Base-by-base conservation (phyloP, 257 asterid genomes). In the Salvia miltiorrhiza region DNA sequence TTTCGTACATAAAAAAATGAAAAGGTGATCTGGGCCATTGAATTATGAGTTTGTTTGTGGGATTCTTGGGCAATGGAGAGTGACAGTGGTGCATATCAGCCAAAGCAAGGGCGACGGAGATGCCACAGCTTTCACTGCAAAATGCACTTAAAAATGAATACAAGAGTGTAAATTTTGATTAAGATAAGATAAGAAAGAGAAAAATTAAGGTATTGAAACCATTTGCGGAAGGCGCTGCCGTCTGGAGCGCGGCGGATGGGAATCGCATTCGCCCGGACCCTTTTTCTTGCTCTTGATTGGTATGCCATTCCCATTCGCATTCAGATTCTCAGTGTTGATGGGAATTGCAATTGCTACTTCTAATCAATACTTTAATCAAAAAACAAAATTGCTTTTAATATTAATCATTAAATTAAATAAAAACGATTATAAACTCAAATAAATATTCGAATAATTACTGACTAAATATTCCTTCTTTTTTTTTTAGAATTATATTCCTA, bases 71-170 rank as follows among this genome's bases (percentile, higher is more conserved):
- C n/a, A 64, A 17, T 69, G n/a, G n/a, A n/a, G n/a, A n/a, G n/a
- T 64, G 76, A 64, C 96, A 89, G 32, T 81, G 85, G 43, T 89
- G 96, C 90, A 89, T 81, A 63, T 83, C 89, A 49, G 72, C 81
- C 88, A 89, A 65, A 43, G 88, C 85, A 59, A 89, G 84, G 48
- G 92, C 88, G 69, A 87, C 88, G 2, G 81, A 63, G 21, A 73
- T 20, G 8, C 89, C 92, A 73, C 96, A 89, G 8, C 28, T 65
- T 65, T 77, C 87, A 72, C 96, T 82, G 85, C 82, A 63, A 79
- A 71, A 72, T 26, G 11, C 16, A 35, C 55, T 19, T 37, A 3
- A 50, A 21, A 67, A 28, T 12, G 9, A 30, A 5, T 7, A n/a
- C 7, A 12, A 8, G n/a, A n/a, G n/a, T n/a, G n/a, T n/a, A n/a